Conservation (phyloP, 2,329 filamentous ascomycete genomes). For the Fusarium anguioides region DNA sequence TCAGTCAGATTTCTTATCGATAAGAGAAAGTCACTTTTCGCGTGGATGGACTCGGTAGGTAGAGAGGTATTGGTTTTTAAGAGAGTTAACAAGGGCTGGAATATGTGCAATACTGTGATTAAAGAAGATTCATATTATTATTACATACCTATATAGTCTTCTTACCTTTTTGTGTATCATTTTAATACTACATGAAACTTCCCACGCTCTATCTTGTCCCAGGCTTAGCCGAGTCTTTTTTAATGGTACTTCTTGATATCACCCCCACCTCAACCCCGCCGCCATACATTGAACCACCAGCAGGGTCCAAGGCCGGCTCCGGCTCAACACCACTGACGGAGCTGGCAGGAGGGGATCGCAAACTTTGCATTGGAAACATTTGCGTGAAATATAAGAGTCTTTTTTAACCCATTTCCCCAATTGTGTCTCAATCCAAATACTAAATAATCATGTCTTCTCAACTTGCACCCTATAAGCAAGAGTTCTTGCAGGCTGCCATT, state of each 20-base stretch:
- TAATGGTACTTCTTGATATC: constrained; percentile 14
- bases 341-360: constrained; percentile 30
- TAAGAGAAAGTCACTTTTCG: constrained; percentile 38
- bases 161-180: neutral
- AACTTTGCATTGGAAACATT: constrained; percentile 32
- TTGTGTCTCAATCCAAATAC: neutral
- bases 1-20: constrained; percentile 27
- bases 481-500: constrained; percentile 77
- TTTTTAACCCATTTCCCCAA: neutral
- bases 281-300: constrained; percentile 18
- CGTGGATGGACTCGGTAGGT: constrained; percentile 8
- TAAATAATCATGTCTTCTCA: constrained; percentile 52
- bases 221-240: neutral
- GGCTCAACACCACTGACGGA: constrained; percentile 33
- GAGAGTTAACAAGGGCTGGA: neutral
- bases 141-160: accelerated
- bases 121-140: too few relatives aligned
- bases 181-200: neutral
- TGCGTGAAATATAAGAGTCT: neutral
- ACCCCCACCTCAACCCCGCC: constrained; percentile 40
- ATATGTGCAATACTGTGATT: neutral
- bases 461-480: constrained; percentile 74
- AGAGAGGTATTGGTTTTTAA: neutral
- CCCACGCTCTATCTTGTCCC: neutral
- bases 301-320: constrained; percentile 27